A percentile compares a stretch with the other conserved stretches of the same genome.
phyloP scores from a whole-genome alignment of 2,329 filamentous ascomycete genomes.

The Diaporthe amygdali region DNA sequence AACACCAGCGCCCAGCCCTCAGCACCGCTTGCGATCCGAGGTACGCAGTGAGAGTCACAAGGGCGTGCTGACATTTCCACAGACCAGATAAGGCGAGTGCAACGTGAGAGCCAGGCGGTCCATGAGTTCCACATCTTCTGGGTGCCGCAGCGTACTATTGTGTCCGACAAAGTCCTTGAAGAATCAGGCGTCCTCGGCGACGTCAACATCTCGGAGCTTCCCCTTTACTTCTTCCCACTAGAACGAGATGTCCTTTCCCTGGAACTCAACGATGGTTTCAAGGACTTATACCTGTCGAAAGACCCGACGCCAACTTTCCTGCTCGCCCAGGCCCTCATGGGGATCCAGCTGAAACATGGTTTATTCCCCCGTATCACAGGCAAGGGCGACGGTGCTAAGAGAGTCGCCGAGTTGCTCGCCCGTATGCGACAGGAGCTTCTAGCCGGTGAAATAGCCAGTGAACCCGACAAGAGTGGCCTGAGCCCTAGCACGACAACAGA shows the following conservation, averaged over 20 bases:
- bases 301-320: conserved; percentile 91
- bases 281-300: conserved; percentile 86
- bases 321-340: conserved; percentile 91
- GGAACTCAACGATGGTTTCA: conserved; percentile 86
- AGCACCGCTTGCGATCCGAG: conserved; percentile 39
- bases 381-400: conserved; percentile 93
- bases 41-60: conserved; percentile 54
- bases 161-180: conserved; percentile 90
- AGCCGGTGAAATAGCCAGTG: conserved; percentile 76
- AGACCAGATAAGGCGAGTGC: conserved; percentile 92
- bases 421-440: conserved; percentile 91
- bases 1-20: conserved; percentile 45
- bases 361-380: conserved; percentile 94
- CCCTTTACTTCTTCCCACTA: conserved; percentile 87
- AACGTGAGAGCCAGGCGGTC: conserved; percentile 84
- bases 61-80: conserved; percentile 60
- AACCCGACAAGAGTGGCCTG: conserved; percentile 67
- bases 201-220: conserved; percentile 85
- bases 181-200: conserved; percentile 93
- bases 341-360: conserved; percentile 87
- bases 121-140: conserved; percentile 98
- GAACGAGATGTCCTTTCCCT: conserved; percentile 91
- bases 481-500: conserved; percentile 88
- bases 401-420: conserved; percentile 82
- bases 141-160: conserved; percentile 88